Conservation (phyloP, 2,329 filamentous ascomycete species). For the Paecilomyces sp. region DNA sequence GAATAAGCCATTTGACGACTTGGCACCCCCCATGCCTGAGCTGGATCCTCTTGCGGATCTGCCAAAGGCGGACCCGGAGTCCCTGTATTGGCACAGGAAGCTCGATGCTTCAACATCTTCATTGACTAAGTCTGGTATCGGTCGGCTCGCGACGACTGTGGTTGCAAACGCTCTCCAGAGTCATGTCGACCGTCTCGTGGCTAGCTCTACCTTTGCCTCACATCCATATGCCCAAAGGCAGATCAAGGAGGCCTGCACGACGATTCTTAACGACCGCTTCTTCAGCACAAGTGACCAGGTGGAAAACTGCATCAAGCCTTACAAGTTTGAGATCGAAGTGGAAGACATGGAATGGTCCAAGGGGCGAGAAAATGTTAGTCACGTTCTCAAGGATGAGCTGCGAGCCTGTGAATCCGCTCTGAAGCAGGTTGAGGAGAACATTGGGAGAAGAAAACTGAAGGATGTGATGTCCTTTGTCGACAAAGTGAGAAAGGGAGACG, state of each 20-base stretch:
- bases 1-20: conserved; percentile 88
- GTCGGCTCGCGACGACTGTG: conserved; percentile 83
- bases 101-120: conserved; percentile 86
- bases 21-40: conserved; percentile 60
- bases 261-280: conserved; percentile 86
- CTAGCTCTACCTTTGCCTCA: conserved; percentile 73
- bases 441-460: conserved; percentile 76
- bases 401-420: conserved; percentile 73
- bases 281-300: conserved; percentile 97
- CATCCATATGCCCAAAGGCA: conserved; percentile 89
- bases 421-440: conserved; percentile 64
- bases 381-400: conserved; percentile 79
- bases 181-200: conserved; percentile 72
- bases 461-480: conserved; percentile 92
- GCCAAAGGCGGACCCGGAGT: conserved; percentile 76
- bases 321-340: conserved; percentile 95
- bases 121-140: conserved; percentile 89
- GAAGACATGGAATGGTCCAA: conserved; percentile 83
- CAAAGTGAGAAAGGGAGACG: conserved; percentile 76
- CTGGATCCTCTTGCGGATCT: conserved; percentile 68
- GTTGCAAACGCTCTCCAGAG: conserved; percentile 81
- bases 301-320: conserved; percentile 98
- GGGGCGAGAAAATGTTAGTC: conserved; percentile 73
- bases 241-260: conserved; percentile 85
- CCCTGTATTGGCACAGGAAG: conserved; percentile 87